phyloP scores from a whole-genome alignment of 2,329 filamentous ascomycete genomes.

The Periconia sp. region DNA sequence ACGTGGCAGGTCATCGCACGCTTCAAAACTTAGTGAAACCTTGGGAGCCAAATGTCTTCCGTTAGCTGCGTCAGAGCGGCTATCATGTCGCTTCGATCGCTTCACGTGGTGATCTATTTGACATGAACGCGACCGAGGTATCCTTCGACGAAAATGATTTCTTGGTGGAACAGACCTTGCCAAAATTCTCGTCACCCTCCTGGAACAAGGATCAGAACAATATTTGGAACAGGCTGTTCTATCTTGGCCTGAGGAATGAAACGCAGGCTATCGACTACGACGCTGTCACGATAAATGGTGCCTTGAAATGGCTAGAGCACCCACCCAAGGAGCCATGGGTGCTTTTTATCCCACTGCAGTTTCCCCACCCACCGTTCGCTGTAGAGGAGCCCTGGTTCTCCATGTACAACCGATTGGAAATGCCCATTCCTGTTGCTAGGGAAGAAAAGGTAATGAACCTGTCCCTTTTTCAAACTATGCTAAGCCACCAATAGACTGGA shows the following conservation, averaged over 20 bases:
- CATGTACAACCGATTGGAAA: slow-evolving; percentile 46
- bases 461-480: no score
- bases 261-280: slow-evolving; percentile 49
- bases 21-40: slow-evolving; percentile 53
- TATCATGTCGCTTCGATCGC: slow-evolving; percentile 53
- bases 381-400: slow-evolving; percentile 54
- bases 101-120: slow-evolving; percentile 48
- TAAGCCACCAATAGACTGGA: slow-evolving; percentile 35
- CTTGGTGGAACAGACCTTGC: slow-evolving; percentile 29
- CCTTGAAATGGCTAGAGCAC: slow-evolving; percentile 48
- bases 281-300: slow-evolving; percentile 46
- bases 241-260: slow-evolving; percentile 44
- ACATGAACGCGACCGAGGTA: slow-evolving; percentile 48
- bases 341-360: slow-evolving; percentile 47
- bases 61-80: slow-evolving; percentile 47
- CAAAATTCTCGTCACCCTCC: background rate
- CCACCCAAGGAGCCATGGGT: slow-evolving; percentile 50
- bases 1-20: slow-evolving; percentile 50
- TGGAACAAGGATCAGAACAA: slow-evolving; percentile 27
- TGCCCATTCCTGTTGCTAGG: slow-evolving; percentile 11
- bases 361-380: slow-evolving; percentile 52
- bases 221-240: slow-evolving; percentile 47
- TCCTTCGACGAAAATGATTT: slow-evolving; percentile 52
- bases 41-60: slow-evolving; percentile 53
- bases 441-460: no score